phyloP scores from a whole-genome alignment of 352 stramenopile genomes.

The Phytophthora syringae region DNA sequence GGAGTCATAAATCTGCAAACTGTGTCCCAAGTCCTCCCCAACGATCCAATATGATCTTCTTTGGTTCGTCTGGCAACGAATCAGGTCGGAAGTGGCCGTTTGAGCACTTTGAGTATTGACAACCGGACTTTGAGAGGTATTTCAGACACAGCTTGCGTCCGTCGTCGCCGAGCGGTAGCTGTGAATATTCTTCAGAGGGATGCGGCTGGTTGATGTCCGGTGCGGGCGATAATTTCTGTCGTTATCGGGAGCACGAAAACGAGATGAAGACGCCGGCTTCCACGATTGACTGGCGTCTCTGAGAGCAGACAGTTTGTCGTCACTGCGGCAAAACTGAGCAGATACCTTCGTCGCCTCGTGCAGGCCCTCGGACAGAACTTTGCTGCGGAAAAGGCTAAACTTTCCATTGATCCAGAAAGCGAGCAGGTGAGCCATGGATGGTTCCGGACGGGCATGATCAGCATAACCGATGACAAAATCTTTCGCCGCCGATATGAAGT shows the following conservation, averaged over 20 bases:
- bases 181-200: not conserved
- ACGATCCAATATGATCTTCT: not conserved
- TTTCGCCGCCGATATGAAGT: slow-evolving; percentile 5
- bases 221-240: not conserved
- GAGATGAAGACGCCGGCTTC: not conserved
- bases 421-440: not conserved
- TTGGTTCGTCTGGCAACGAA: slow-evolving; percentile 1
- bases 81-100: slow-evolving; percentile 12
- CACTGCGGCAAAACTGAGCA: slow-evolving; percentile 13
- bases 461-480: slow-evolving; percentile 17
- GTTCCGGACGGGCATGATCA: not conserved
- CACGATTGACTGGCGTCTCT: slow-evolving; percentile 3
- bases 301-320: slow-evolving; percentile 14
- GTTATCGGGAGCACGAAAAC: not conserved
- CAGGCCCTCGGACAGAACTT: not conserved
- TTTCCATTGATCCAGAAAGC: slow-evolving; percentile 20
- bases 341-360: not conserved
- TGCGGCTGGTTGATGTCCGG: not conserved
- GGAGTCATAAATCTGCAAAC: slow-evolving; percentile 11
- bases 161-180: not conserved
- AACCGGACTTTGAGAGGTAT: slow-evolving; percentile 2
- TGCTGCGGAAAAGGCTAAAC: slow-evolving; percentile 15
- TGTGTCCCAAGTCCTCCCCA: slow-evolving; percentile 5
- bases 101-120: slow-evolving; percentile 9
- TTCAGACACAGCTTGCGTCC: slow-evolving; percentile 13